These are phyloP conservation scores for Dactylonectria estremocensis DNA, from an alignment of 2,329 filamentous ascomycete species.

Conservation along the genomic window DNA sequence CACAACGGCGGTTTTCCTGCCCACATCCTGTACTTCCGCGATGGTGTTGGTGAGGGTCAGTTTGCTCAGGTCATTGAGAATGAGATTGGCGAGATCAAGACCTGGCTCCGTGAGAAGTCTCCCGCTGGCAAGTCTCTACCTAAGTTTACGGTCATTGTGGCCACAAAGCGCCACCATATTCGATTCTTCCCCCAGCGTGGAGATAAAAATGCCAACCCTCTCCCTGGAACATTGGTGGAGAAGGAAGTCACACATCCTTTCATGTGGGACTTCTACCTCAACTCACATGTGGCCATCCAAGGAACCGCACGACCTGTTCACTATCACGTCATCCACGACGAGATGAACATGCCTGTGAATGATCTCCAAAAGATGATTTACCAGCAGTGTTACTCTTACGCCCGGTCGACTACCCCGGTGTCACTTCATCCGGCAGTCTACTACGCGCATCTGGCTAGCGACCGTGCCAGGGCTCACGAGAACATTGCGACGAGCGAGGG, in stretches of 20 bases:
- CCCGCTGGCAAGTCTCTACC: slow-evolving; percentile 57
- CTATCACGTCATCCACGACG: slow-evolving; percentile 91
- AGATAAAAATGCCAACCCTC: slow-evolving; percentile 85
- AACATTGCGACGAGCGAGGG: slow-evolving; percentile 62
- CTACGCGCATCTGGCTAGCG: slow-evolving; percentile 92
- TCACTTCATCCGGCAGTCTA: slow-evolving; percentile 93
- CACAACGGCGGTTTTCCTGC: slow-evolving; percentile 66
- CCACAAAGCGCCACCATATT: slow-evolving; percentile 94
- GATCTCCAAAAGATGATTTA: slow-evolving; percentile 91
- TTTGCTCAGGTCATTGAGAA: slow-evolving; percentile 83
- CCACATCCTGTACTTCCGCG: slow-evolving; percentile 93
- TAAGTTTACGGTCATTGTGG: slow-evolving; percentile 88
- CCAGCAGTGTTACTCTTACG: slow-evolving; percentile 94
- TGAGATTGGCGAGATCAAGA: slow-evolving; percentile 83
- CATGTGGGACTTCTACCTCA: slow-evolving; percentile 88
- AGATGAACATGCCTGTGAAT: slow-evolving; percentile 77
- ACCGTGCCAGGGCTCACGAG: slow-evolving; percentile 84
- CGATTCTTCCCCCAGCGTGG: slow-evolving; percentile 85
- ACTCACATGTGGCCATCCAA: slow-evolving; percentile 82
- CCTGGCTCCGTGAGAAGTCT: slow-evolving; percentile 63
- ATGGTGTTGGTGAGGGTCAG: slow-evolving; percentile 91
- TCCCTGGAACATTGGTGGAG: slow-evolving; percentile 91
- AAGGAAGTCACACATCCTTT: slow-evolving; percentile 91
- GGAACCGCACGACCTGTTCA: slow-evolving; percentile 94
- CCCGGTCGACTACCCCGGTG: slow-evolving; percentile 91